Evolutionary conservation across 2,329 filamentous ascomycete genomes (phyloP), one percentile per base, ranked within the genome.

Genomic region (Falciphora oryzae): DNA sequence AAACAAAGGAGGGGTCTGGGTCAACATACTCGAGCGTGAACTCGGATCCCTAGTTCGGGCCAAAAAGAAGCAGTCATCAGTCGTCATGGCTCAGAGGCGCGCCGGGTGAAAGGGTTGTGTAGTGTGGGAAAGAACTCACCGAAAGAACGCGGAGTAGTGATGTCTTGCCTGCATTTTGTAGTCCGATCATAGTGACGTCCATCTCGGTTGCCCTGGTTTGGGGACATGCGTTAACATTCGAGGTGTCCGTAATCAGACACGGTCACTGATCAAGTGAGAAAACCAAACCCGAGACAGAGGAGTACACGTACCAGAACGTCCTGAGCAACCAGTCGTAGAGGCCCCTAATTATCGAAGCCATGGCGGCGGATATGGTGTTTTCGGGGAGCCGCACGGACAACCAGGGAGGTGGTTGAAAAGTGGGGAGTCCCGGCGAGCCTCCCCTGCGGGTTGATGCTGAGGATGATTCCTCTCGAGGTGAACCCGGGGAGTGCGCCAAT

Each of bases 261-360:
- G n/a, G 22, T 25, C 44, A n/a, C n/a, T 22, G 18, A 7, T n/a
- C 22, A 14, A 53, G 44, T 7, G 8, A 53, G 44, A 11, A n/a
- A 31, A 18, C 2, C 16, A 59, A 59, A 16, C 10, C 22, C 25
- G 16, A 22, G 29, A 18, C 4, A 62, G 18, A 63, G 32, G 53
- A 57, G 27, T 50, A 22, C 27, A 16, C 86, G 82, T 74, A 98
- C 94, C 95, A 99, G 80, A 99, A 98, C 74, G 95, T 91, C 83
- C 94, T 89, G 81, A 99, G 82, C 77, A 98, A 84, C 94, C 94
- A 98, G 86, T 98, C 95, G 83, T 98, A 98, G 78, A 99, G 89
- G 80, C 89, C 90, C 75, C 90, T 91, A 79, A 99, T 96, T 76
- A 99, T 81, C 72, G 92, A 91, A 73, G 92, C 91, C 93, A 98